A percentile compares a stretch with the other conserved stretches of the same genome.
Evolutionary conservation across 2,329 filamentous ascomycete species (phyloP).

Genomic region (Epichloe gansuensis): DNA sequence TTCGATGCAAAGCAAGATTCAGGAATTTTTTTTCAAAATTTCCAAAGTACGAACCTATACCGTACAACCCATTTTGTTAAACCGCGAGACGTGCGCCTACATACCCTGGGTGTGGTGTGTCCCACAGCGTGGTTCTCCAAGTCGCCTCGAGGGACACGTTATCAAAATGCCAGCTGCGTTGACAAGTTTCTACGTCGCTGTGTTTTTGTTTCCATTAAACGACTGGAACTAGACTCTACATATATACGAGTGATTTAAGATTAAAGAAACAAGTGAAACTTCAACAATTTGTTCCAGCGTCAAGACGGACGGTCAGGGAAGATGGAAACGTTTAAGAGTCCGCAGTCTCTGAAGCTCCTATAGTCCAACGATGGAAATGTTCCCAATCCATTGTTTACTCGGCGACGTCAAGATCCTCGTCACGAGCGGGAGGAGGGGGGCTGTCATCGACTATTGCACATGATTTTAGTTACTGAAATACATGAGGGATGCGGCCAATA

Average conservation of each 20-base stretch:
- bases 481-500: neutral
- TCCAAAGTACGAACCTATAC: slow-evolving; percentile 1
- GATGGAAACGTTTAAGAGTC: neutral
- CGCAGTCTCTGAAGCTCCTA: slow-evolving; percentile 3
- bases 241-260: slow-evolving; percentile 8
- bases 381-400: slow-evolving; percentile 38
- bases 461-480: neutral
- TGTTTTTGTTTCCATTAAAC: slow-evolving; percentile 10
- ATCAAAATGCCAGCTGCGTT: slow-evolving; percentile 3
- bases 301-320: slow-evolving; percentile 12
- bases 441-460: slow-evolving; percentile 39
- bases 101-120: neutral
- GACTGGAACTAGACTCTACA: slow-evolving; percentile 10
- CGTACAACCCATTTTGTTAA: slow-evolving; percentile 7
- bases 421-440: slow-evolving; percentile 58
- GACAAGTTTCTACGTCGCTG: slow-evolving; percentile 13
- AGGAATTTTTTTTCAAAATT: neutral
- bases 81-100: slow-evolving; percentile 6
- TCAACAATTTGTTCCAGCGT: neutral
- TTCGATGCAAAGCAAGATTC: neutral
- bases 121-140: slow-evolving; percentile 2
- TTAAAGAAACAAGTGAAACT: neutral
- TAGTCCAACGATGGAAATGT: neutral
- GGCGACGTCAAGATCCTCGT: slow-evolving; percentile 92
- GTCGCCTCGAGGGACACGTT: neutral